Base-by-base conservation (phyloP, 2,329 filamentous ascomycete species). In the Fonsecaea pedrosoi region DNA sequence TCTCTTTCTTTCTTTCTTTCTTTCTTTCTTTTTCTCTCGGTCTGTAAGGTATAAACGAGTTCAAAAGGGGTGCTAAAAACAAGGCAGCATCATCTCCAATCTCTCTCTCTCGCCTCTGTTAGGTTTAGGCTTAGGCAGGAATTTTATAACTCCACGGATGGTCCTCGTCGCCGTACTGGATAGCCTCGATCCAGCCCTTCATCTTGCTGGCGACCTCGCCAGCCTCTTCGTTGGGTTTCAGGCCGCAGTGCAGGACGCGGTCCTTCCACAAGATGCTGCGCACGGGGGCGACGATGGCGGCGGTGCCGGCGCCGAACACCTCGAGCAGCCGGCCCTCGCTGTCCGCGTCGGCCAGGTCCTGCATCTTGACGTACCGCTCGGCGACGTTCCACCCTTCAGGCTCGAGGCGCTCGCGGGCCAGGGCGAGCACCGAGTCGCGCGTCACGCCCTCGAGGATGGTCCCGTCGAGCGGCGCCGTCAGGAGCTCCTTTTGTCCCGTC, bases 401-500 rank as follows among this genome's bases (percentile, higher is more conserved):
- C 25, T 78, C 87, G 35, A 99, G 85, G 74, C 89, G 87, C 83
- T 99, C 93, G 45, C 90, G 86, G 40, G 95, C 95, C 50, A 99
- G 88, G 5, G 83, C 81, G n/a, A 99, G 85, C 57, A 99, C 89
- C 1, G 92, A 96, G 81, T 99, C 94, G 72, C 95, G 86, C 10
- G 94, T 97, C 6, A 99, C 93, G 74, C 95, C 95, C 80, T 96
- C 92, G 54, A 99, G 86, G 72, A 99, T 99, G 35, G 94, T 99
- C 59, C 95, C 95, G 78, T 99, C 95, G 13, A 99, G 86, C 30
- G 95, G 95, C 42, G 94, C 92, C n/a, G 95, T 99, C 74, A 97
- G 79, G 61, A 99, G 87, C 83, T 97, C 94, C 76, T 94, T 94
- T 82, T 94, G 87, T 7, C 94, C 95, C 12, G 92, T 95, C 78